Evolutionary conservation across 192 early-diverging fungal genomes (phyloP).

Genomic region (Obelidium mucronatum): DNA sequence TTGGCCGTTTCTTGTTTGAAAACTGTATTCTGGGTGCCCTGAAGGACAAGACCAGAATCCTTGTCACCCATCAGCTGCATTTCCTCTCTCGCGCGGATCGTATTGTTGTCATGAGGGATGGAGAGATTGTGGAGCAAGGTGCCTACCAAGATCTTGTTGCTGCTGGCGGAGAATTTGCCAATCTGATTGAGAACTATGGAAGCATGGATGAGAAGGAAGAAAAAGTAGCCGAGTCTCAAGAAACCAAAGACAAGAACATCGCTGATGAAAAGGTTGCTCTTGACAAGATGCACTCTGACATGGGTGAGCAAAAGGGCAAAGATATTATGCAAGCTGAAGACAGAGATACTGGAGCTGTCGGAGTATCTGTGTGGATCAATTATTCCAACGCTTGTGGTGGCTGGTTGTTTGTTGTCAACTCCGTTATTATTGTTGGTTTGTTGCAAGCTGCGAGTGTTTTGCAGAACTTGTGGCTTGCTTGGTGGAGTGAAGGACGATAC

Average conservation of each 20-base stretch:
- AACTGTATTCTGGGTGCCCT: constrained; percentile 73
- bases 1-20: constrained; percentile 75
- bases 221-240: constrained; percentile 47
- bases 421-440: constrained; percentile 51
- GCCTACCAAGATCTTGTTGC: constrained; percentile 67
- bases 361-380: constrained; percentile 70
- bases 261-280: constrained; percentile 36
- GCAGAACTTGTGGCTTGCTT: constrained; percentile 62
- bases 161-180: constrained; percentile 63
- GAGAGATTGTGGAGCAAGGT: constrained; percentile 72
- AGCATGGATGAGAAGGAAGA: constrained; percentile 64
- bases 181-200: constrained; percentile 68
- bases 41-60: constrained; percentile 79
- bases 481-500: constrained; percentile 49
- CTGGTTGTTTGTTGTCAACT: constrained; percentile 35
- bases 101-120: constrained; percentile 77
- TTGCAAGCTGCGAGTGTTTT: constrained; percentile 60
- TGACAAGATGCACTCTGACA: constrained; percentile 16
- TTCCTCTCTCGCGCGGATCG: constrained; percentile 79
- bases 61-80: constrained; percentile 86
- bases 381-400: constrained; percentile 67
- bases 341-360: constrained; percentile 77
- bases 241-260: constrained; percentile 1
- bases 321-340: constrained; percentile 83
- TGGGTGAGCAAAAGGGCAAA: constrained; percentile 33